A percentile compares a stretch with the other conserved stretches of the same genome.
Conservation (phyloP, 441 rosid genomes). For the Gossypium schwendimanii region DNA sequence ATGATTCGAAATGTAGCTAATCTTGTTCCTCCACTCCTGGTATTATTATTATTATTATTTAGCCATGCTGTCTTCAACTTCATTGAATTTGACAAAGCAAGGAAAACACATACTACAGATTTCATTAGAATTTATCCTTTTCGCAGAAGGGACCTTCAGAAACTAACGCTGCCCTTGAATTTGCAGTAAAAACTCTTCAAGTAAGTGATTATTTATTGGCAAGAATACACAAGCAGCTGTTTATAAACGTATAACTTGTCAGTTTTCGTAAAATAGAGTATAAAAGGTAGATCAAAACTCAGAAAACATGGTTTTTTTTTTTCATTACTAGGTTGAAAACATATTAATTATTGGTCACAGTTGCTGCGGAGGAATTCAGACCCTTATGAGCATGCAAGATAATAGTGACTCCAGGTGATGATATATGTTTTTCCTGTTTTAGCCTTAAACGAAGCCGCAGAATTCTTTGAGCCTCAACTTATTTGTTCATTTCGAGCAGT, state of each 20-base stretch:
- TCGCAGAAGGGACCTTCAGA: conserved; percentile 62
- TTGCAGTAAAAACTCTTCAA: conserved; percentile 49
- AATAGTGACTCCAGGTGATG: conserved; percentile 32
- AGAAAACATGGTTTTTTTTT: no score
- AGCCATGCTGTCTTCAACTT: background rate
- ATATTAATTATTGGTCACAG: conserved; percentile 62
- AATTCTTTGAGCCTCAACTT: background rate
- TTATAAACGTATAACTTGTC: no score
- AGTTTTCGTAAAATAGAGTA: no score
- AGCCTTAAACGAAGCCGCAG: background rate
- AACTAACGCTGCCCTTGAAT: conserved; percentile 62
- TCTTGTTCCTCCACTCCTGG: conserved; percentile 53
- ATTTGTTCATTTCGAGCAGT: conserved; percentile 21
- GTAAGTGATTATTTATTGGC: conserved; percentile 25
- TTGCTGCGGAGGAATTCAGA: conserved; percentile 57
- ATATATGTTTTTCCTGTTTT: background rate
- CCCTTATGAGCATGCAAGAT: conserved; percentile 48
- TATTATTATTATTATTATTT: background rate
- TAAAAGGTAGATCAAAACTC: no score
- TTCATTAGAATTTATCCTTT: conserved; percentile 9
- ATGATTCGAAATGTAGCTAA: conserved; percentile 58
- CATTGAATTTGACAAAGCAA: background rate
- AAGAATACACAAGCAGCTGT: background rate
- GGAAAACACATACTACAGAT: background rate
- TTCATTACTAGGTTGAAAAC: conserved; percentile 40